Percentiles rank a stretch among this genome's conserved stretches.
phyloP scores from a whole-genome alignment of 1,284 basidiomycete genomes.

The Cryptococcus sp. region DNA sequence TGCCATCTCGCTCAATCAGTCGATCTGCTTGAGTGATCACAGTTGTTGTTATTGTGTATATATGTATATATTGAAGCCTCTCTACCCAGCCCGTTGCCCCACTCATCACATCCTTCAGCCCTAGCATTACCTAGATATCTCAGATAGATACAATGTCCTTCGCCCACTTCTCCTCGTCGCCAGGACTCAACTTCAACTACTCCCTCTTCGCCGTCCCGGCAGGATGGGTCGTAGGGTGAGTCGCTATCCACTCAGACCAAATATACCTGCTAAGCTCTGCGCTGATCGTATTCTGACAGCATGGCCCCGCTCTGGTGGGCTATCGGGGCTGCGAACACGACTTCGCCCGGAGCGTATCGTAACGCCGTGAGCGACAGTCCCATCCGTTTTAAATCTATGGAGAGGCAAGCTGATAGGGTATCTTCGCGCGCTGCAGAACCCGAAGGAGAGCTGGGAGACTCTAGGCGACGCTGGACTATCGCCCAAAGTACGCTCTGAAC shows the following conservation, averaged over 20 bases:
- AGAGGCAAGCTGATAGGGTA: background rate
- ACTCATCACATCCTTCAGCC: no score
- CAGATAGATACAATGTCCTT: slow-evolving; percentile 9
- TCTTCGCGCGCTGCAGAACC: background rate
- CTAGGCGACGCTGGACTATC: background rate
- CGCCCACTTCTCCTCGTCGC: slow-evolving; percentile 8
- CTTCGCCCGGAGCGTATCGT: slow-evolving; percentile 5
- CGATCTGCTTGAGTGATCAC: no score
- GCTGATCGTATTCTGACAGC: background rate
- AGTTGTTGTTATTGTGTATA: no score
- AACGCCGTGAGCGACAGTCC: slow-evolving; percentile 14
- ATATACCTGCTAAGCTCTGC: background rate
- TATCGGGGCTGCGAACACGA: slow-evolving; percentile 5
- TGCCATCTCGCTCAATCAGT: no score
- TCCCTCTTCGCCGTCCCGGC: slow-evolving; percentile 25
- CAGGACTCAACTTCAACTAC: slow-evolving; percentile 20
- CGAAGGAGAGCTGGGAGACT: slow-evolving; percentile 10
- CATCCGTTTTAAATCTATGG: background rate
- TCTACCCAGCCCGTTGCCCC: no score
- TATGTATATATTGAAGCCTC: no score
- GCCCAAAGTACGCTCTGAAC: background rate
- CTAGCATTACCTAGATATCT: no score
- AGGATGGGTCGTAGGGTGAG: slow-evolving; percentile 21
- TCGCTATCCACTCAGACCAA: background rate
- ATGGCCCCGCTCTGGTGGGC: slow-evolving; percentile 23